A percentile compares a stretch with the other conserved stretches of the same genome.
Evolutionary conservation across 306 rosid species (phyloP).

Genomic region (Cucumis hystrix): DNA sequence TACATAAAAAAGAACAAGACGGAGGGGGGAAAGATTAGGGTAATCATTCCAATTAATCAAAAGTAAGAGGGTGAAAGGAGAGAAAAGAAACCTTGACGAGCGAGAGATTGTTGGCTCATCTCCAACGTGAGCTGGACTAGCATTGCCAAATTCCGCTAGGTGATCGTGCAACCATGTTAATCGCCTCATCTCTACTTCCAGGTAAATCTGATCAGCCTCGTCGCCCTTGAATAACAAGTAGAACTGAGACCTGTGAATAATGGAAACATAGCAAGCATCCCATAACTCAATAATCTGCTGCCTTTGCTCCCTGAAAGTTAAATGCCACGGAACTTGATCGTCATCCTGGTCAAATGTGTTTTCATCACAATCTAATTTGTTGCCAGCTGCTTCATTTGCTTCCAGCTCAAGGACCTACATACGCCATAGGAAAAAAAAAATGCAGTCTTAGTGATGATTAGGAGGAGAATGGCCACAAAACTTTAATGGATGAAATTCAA

Average conservation of each 20-base stretch:
- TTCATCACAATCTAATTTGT: constrained; percentile 53
- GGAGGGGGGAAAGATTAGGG: background rate
- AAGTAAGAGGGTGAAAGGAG: background rate
- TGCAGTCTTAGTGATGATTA: background rate
- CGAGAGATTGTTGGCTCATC: constrained; percentile 74
- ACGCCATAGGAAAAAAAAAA: background rate
- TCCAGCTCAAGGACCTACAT: constrained; percentile 89
- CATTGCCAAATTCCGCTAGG: constrained; percentile 74
- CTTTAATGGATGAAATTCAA: background rate
- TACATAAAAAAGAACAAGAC: constrained; percentile 21
- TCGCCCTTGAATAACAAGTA: constrained; percentile 93
- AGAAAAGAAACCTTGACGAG: constrained; percentile 69
- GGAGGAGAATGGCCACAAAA: background rate
- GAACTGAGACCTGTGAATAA: constrained; percentile 91
- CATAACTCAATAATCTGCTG: constrained; percentile 85
- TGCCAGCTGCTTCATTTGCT: constrained; percentile 90
- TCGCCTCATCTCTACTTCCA: constrained; percentile 95
- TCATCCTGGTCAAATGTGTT: constrained; percentile 37
- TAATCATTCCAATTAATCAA: background rate
- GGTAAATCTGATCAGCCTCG: constrained; percentile 81
- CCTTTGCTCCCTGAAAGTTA: constrained; percentile 64
- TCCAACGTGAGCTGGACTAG: constrained; percentile 80
- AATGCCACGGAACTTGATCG: constrained; percentile 70
- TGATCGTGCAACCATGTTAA: constrained; percentile 93
- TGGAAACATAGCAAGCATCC: constrained; percentile 84